These are phyloP conservation scores for Cocos nucifera DNA, from an alignment of 176 grass and related monocot species.

Conservation along the genomic window DNA sequence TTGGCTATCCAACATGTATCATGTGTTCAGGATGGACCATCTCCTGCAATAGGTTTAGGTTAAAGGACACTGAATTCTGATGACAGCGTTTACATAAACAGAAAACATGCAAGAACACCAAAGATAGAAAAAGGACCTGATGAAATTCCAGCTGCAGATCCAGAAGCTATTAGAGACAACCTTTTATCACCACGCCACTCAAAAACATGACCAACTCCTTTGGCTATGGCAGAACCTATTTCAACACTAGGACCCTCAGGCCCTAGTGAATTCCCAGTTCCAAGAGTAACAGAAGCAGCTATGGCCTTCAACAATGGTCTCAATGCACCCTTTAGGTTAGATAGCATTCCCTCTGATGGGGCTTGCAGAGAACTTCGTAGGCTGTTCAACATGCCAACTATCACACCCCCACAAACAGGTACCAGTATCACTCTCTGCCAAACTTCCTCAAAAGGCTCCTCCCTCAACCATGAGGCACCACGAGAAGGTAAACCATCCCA, in stretches of 20 bases:
- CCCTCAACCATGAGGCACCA: slow-evolving; percentile 73
- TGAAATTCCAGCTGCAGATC: slow-evolving; percentile 89
- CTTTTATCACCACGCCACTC: slow-evolving; percentile 53
- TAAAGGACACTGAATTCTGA: background rate
- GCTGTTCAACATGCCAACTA: slow-evolving; percentile 60
- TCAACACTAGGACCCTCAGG: slow-evolving; percentile 94
- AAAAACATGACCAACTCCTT: slow-evolving; percentile 74
- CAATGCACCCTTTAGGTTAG: slow-evolving; percentile 34
- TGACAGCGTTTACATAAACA: background rate
- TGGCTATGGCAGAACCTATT: slow-evolving; percentile 82
- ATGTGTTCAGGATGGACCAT: too few relatives aligned
- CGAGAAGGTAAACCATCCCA: slow-evolving; percentile 67
- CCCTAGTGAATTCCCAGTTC: slow-evolving; percentile 89
- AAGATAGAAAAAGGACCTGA: slow-evolving; percentile 37
- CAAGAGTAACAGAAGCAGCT: slow-evolving; percentile 76
- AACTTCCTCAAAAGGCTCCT: slow-evolving; percentile 51
- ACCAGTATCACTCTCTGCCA: slow-evolving; percentile 82
- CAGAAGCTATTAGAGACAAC: slow-evolving; percentile 77
- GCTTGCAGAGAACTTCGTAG: slow-evolving; percentile 40
- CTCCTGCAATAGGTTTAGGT: too few relatives aligned
- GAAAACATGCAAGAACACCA: background rate
- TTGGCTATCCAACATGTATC: too few relatives aligned
- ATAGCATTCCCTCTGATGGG: slow-evolving; percentile 20
- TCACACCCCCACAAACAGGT: slow-evolving; percentile 54
- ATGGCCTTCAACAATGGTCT: slow-evolving; percentile 67